phyloP scores from a whole-genome alignment of 768 basidiomycete genomes.

The Xerocomus brunneocitrinus region DNA sequence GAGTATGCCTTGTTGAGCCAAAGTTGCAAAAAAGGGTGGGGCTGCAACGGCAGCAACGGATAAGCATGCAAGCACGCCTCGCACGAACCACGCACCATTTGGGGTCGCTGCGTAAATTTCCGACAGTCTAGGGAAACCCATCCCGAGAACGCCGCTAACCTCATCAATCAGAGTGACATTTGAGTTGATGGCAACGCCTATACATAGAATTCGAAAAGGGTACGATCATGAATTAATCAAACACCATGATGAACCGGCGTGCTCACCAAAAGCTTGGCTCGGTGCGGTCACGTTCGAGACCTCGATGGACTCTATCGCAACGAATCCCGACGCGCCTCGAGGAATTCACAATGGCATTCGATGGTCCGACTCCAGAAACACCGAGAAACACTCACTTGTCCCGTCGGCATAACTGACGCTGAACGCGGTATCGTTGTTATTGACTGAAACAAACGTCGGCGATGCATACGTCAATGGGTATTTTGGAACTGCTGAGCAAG shows the following conservation, averaged over 20 bases:
- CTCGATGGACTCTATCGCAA: constrained; percentile 60
- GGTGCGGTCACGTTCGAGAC: constrained; percentile 56
- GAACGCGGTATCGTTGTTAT: constrained; percentile 59
- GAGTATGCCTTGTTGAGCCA: constrained; percentile 59
- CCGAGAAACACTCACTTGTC: constrained; percentile 46
- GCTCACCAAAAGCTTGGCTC: constrained; percentile 65
- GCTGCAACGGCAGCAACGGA: constrained; percentile 35
- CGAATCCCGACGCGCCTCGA: constrained; percentile 63
- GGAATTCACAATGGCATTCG: constrained; percentile 2
- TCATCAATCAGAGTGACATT: constrained; percentile 61
- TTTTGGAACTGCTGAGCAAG: constrained; percentile 56
- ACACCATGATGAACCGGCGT: neutral
- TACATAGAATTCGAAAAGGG: neutral
- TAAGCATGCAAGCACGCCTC: neutral
- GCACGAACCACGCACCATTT: constrained; percentile 42
- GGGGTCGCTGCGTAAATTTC: constrained; percentile 42
- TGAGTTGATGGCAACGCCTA: constrained; percentile 58
- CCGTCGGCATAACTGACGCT: constrained; percentile 60
- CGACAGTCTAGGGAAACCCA: constrained; percentile 74
- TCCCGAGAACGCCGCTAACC: constrained; percentile 67
- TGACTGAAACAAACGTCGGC: constrained; percentile 57
- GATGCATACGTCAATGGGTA: constrained; percentile 69
- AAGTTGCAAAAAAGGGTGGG: constrained; percentile 59
- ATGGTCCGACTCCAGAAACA: neutral
- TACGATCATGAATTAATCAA: constrained; percentile 1